A percentile compares a stretch with the other conserved stretches of the same genome.
These are phyloP conservation scores for Elsinoe ampelina DNA, from an alignment of 2,329 filamentous ascomycete species.

Conservation along the genomic window DNA sequence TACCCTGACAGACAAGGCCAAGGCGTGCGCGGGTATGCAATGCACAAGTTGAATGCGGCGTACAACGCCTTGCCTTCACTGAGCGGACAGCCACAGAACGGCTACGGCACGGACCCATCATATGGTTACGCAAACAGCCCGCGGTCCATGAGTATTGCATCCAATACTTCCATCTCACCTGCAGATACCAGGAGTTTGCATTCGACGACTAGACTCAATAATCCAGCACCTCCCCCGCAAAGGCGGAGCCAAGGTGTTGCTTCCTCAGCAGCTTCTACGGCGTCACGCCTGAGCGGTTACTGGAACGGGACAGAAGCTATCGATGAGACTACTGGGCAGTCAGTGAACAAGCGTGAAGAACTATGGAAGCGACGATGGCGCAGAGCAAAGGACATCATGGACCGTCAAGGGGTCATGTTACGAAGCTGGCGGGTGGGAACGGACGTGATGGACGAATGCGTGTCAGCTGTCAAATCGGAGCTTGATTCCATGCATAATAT, in stretches of 20 bases:
- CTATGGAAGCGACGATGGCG: conserved; percentile 62
- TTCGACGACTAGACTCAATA: not conserved
- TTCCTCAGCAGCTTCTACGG: conserved; percentile 27
- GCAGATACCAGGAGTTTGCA: conserved; percentile 13
- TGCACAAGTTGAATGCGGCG: conserved; percentile 31
- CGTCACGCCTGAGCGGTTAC: conserved; percentile 28
- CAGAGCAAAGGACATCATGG: conserved; percentile 54
- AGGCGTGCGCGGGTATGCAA: conserved; percentile 30
- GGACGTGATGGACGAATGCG: conserved; percentile 59
- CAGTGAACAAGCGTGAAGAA: conserved; percentile 58
- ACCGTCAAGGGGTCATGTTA: conserved; percentile 56
- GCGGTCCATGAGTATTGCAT: conserved; percentile 13
- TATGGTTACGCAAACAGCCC: conserved; percentile 7
- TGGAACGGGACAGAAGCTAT: conserved; percentile 19
- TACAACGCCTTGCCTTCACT: conserved; percentile 32
- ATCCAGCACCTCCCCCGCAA: conserved; percentile 23
- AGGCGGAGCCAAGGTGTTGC: conserved; percentile 22
- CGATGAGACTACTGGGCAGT: conserved; percentile 19
- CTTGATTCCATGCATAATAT: conserved; percentile 33
- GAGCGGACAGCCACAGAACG: conserved; percentile 21
- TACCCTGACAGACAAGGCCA: conserved; percentile 23
- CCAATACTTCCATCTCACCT: conserved; percentile 1
- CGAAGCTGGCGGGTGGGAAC: conserved; percentile 64
- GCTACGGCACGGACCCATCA: conserved; percentile 9
- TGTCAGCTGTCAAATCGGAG: conserved; percentile 52